phyloP scores from a whole-genome alignment of 257 asterid species.

The Nicotiana noctiflora region DNA sequence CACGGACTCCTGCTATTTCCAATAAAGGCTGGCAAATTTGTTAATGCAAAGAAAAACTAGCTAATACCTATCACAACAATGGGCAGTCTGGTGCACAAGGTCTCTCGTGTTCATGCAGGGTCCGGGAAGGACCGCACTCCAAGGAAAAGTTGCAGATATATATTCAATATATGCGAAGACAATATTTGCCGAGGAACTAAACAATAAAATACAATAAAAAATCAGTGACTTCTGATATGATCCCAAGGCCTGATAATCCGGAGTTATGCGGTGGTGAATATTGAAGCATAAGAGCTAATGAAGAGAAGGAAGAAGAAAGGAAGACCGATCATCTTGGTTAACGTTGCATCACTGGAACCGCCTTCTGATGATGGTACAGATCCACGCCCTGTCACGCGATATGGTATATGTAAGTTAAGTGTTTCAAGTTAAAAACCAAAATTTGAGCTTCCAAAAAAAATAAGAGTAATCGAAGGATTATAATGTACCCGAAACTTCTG shows the following conservation, averaged over 20 bases:
- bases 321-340: conserved; percentile 22
- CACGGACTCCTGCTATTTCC: too few species aligned
- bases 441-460: background rate
- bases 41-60: too few species aligned
- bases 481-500: conserved; percentile 15
- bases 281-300: conserved; percentile 29
- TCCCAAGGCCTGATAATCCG: background rate
- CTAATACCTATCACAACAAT: too few species aligned
- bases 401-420: background rate
- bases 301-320: conserved; percentile 16
- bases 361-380: conserved; percentile 29
- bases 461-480: background rate
- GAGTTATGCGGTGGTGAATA: conserved; percentile 18
- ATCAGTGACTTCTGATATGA: background rate
- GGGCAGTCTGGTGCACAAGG: too few species aligned
- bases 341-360: conserved; percentile 34
- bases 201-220: too few species aligned
- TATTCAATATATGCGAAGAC: too few species aligned
- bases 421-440: background rate
- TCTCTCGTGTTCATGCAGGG: accelerated
- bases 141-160: too few species aligned
- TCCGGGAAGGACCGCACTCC: too few species aligned
- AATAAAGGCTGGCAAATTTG: too few species aligned
- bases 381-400: conserved; percentile 20
- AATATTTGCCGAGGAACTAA: too few species aligned